These are phyloP conservation scores for Plantago ovata DNA, from an alignment of 257 asterid species.

Conservation along the genomic window DNA sequence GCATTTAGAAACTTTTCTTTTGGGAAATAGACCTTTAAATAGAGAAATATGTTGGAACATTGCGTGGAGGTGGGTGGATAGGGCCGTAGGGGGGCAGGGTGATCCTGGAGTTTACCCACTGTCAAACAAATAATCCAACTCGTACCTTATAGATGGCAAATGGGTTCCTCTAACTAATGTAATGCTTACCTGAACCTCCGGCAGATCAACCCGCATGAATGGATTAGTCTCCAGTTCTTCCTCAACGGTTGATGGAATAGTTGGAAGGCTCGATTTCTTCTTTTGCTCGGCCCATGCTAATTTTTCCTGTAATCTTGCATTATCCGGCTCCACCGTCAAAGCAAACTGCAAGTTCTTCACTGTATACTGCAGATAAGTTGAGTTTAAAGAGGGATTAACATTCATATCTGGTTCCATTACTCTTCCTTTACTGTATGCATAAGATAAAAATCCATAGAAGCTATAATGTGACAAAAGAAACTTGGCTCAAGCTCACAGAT, in stretches of 20 bases:
- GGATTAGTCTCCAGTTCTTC: slow-evolving; percentile 89
- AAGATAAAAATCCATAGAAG: no score
- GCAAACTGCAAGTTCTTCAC: slow-evolving; percentile 80
- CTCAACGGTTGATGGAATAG: slow-evolving; percentile 84
- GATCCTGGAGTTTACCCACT: background rate
- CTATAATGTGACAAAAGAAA: background rate
- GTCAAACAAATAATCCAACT: background rate
- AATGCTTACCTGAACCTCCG: slow-evolving; percentile 69
- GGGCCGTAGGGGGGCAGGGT: no score
- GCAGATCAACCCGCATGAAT: slow-evolving; percentile 86
- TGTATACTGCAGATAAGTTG: slow-evolving; percentile 35
- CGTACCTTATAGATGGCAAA: background rate
- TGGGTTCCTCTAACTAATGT: background rate
- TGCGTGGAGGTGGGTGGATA: no score
- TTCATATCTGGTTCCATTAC: no score
- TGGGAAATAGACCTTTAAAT: no score
- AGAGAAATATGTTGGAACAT: no score
- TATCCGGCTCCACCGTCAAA: slow-evolving; percentile 68
- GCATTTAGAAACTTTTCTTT: no score
- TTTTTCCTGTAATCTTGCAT: slow-evolving; percentile 43
- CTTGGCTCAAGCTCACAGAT: background rate
- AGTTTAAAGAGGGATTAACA: background rate
- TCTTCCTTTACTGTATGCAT: no score
- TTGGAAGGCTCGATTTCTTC: slow-evolving; percentile 53
- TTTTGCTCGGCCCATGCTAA: slow-evolving; percentile 45